Evolutionary conservation across 495 filamentous ascomycete genomes (phyloP).

Genomic region (Penicillium cataractarum): DNA sequence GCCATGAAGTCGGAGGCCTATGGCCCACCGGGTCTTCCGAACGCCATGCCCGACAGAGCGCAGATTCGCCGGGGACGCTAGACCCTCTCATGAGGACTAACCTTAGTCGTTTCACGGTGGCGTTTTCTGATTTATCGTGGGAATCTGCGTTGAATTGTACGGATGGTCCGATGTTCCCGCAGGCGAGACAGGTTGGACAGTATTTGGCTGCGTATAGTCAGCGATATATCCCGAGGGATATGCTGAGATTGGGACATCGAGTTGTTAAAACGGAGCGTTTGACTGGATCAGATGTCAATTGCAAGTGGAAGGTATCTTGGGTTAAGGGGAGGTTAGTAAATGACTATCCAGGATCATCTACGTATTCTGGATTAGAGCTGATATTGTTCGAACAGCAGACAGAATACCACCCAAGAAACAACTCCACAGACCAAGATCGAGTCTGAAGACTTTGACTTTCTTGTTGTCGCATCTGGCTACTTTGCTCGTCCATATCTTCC

Average conservation of each 20-base stretch:
- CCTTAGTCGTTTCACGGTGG: conserved; percentile 74
- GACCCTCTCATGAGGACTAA: conserved; percentile 77
- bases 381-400: conserved; percentile 15
- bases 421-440: conserved; percentile 8
- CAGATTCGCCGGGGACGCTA: conserved; percentile 41
- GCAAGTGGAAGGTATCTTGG: conserved; percentile 60
- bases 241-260: conserved; percentile 54
- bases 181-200: conserved; percentile 72
- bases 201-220: conserved; percentile 69
- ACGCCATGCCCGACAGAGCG: conserved; percentile 34
- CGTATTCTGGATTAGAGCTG: not conserved
- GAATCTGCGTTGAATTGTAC: conserved; percentile 41
- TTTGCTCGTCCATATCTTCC: conserved; percentile 67
- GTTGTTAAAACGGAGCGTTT: conserved; percentile 53
- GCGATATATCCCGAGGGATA: conserved; percentile 55
- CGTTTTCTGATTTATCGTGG: conserved; percentile 82
- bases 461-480: conserved; percentile 77
- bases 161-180: conserved; percentile 64
- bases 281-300: conserved; percentile 15
- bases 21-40: conserved; percentile 51
- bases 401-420: conserved; percentile 5
- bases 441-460: conserved; percentile 64
- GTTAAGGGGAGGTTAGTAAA: conserved; percentile 34
- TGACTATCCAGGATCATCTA: not conserved
- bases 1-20: conserved; percentile 69